phyloP scores from a whole-genome alignment of 169 alveolate species.

The Plasmodium vinckei region DNA sequence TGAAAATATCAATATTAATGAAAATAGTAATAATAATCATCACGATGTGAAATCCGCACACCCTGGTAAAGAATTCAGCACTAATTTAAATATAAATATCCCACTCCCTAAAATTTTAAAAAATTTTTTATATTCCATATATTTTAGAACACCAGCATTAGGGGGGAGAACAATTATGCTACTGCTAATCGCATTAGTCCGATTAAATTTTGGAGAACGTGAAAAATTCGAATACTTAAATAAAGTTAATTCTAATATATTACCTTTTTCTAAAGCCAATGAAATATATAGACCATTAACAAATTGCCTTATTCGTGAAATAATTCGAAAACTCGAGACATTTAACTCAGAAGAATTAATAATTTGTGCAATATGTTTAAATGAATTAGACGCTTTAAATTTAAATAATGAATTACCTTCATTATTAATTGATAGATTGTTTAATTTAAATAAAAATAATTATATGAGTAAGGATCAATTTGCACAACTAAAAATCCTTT shows the following conservation, averaged over 20 bases:
- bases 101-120: slow-evolving; percentile 81
- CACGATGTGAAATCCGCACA: too few species aligned
- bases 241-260: slow-evolving; percentile 76
- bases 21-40: background rate
- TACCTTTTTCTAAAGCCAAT: slow-evolving; percentile 80
- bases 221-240: slow-evolving; percentile 77
- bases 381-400: slow-evolving; percentile 58
- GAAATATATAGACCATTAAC: slow-evolving; percentile 81
- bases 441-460: slow-evolving; percentile 51
- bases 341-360: slow-evolving; percentile 84
- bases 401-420: slow-evolving; percentile 61
- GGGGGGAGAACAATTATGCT: slow-evolving; percentile 85
- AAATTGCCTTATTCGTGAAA: slow-evolving; percentile 82
- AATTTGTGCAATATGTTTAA: slow-evolving; percentile 74
- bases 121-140: slow-evolving; percentile 80
- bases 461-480: slow-evolving; percentile 58
- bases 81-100: slow-evolving; percentile 18
- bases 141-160: slow-evolving; percentile 86
- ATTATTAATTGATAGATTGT: slow-evolving; percentile 48
- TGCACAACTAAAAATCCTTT: slow-evolving; percentile 26
- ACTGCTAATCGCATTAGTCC: slow-evolving; percentile 81
- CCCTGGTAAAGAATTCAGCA: background rate
- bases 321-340: slow-evolving; percentile 82
- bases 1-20: background rate
- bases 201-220: slow-evolving; percentile 85